These are phyloP conservation scores for Hymenochaete sp. DNA, from an alignment of 1,284 basidiomycete species.

Conservation along the genomic window DNA sequence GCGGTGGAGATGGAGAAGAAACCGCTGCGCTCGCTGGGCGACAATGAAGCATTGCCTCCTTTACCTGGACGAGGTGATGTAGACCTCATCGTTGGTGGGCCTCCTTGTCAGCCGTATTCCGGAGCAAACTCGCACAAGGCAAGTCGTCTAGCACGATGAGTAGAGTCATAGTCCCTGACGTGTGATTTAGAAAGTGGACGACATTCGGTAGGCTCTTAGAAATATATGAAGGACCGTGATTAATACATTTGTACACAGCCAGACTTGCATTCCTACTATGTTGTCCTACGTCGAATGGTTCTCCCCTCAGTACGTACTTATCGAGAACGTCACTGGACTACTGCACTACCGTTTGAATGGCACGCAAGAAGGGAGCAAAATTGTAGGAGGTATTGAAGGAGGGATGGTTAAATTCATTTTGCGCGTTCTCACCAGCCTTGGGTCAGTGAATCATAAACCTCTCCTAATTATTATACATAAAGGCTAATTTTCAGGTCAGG, in stretches of 20 bases:
- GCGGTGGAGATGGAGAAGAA: slow-evolving; percentile 34
- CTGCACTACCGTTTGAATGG: slow-evolving; percentile 36
- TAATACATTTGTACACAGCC: slow-evolving; percentile 29
- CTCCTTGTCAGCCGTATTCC: slow-evolving; percentile 65
- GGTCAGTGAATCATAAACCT: slow-evolving; percentile 34
- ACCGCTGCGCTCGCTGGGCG: slow-evolving; percentile 24
- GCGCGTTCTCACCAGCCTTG: slow-evolving; percentile 47
- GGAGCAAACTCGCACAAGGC: slow-evolving; percentile 51
- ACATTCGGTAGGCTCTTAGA: slow-evolving; percentile 37
- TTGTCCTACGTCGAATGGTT: slow-evolving; percentile 68
- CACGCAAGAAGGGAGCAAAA: slow-evolving; percentile 19
- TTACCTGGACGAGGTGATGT: slow-evolving; percentile 53
- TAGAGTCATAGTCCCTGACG: neutral
- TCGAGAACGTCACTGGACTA: slow-evolving; percentile 64
- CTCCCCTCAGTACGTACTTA: slow-evolving; percentile 49
- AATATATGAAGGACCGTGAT: neutral
- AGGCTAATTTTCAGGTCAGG: slow-evolving; percentile 28
- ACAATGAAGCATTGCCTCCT: slow-evolving; percentile 29
- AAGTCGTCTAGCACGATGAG: slow-evolving; percentile 17
- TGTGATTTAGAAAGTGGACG: slow-evolving; percentile 41
- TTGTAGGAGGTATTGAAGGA: slow-evolving; percentile 35
- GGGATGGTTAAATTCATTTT: slow-evolving; percentile 60
- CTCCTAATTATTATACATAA: neutral
- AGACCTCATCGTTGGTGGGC: slow-evolving; percentile 65
- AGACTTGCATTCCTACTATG: slow-evolving; percentile 58